Conservation (phyloP, 768 basidiomycete genomes). For the Rossbeevera mucosa region DNA sequence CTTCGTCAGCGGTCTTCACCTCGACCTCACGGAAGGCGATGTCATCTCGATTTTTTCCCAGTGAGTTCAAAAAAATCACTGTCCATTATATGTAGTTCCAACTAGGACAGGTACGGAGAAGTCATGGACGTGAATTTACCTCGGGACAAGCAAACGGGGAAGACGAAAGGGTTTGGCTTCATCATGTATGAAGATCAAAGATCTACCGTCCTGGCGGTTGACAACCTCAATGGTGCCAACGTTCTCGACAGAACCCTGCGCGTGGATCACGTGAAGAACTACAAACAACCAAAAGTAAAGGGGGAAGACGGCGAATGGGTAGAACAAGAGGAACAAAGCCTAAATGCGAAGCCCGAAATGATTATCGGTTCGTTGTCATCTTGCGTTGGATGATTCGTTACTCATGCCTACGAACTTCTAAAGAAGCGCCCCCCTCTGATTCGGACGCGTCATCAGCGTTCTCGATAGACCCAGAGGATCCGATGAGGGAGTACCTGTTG, state of each 20-base stretch:
- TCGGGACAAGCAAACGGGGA: conserved; percentile 89
- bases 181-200: conserved; percentile 99
- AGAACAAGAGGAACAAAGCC: conserved; percentile 78
- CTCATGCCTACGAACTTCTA: conserved; percentile 22
- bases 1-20: conserved; percentile 84
- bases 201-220: conserved; percentile 92
- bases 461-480: conserved; percentile 91
- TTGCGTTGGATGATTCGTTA: not conserved
- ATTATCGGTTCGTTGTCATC: conserved; percentile 48
- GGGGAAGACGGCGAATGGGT: conserved; percentile 81
- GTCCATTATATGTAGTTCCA: not conserved
- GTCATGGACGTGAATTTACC: conserved; percentile 94
- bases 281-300: conserved; percentile 80
- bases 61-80: conserved; percentile 43
- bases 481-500: conserved; percentile 91
- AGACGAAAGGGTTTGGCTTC: conserved; percentile 89
- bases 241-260: conserved; percentile 83
- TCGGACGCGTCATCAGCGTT: conserved; percentile 61
- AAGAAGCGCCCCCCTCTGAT: conserved; percentile 53
- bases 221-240: conserved; percentile 95
- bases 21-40: conserved; percentile 93
- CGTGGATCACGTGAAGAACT: conserved; percentile 90
- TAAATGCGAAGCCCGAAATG: conserved; percentile 81
- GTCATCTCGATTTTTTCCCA: conserved; percentile 97
- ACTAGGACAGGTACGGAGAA: conserved; percentile 78